Conservation (phyloP, 2,329 filamentous ascomycete species). For the Ophioceras dolichostomum region DNA sequence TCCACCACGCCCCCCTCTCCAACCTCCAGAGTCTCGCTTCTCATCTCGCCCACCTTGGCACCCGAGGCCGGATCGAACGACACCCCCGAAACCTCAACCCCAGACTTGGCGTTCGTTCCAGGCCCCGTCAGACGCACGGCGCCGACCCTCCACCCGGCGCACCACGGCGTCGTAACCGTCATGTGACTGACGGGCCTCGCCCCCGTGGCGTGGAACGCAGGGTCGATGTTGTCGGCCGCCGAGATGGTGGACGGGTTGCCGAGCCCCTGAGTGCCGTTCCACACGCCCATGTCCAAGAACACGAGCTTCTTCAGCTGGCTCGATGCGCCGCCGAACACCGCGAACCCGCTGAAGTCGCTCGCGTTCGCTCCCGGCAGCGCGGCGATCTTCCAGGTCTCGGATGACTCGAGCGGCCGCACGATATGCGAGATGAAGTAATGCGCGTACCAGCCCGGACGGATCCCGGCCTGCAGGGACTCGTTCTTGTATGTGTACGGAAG, state of each 20-base stretch:
- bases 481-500: conserved; percentile 15
- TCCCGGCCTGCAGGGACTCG: conserved; percentile 16
- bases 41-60: conserved; percentile 7
- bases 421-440: conserved; percentile 21
- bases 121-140: conserved; percentile 16
- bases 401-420: conserved; percentile 1
- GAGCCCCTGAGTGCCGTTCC: conserved; percentile 21
- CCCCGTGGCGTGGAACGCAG: conserved; percentile 16
- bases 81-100: conserved; percentile 17
- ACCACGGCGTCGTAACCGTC: conserved; percentile 17
- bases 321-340: conserved; percentile 12
- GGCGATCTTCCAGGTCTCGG: conserved; percentile 8
- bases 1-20: conserved; percentile 13
- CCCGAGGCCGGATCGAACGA: conserved; percentile 17
- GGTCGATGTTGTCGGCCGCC: conserved; percentile 9
- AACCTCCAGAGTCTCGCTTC: conserved; percentile 13
- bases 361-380: conserved; percentile 20
- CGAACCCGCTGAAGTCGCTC: conserved; percentile 20
- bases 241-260: conserved; percentile 19
- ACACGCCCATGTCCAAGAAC: conserved; percentile 22
- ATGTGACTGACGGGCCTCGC: conserved; percentile 13
- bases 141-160: conserved; percentile 9
- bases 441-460: conserved; percentile 19
- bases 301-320: conserved; percentile 17
- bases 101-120: conserved; percentile 22